Conservation (phyloP, 306 rosid species). For the Trichosanthes truncata region DNA sequence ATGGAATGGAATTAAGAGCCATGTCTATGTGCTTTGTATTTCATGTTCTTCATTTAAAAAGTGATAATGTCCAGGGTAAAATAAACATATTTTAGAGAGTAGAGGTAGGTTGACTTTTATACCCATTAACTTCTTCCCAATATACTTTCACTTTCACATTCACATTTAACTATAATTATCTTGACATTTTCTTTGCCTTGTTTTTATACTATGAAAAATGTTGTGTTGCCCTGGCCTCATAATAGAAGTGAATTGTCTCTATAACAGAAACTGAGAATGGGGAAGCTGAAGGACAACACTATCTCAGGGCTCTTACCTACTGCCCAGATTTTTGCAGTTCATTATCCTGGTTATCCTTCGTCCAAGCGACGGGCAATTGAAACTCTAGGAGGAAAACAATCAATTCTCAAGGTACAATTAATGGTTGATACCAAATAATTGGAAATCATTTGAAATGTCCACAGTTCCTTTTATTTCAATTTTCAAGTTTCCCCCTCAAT, state of each 20-base stretch:
- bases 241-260: background rate
- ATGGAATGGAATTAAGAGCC: too few relatives aligned
- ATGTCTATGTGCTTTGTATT: too few relatives aligned
- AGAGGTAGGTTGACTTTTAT: too few relatives aligned
- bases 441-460: background rate
- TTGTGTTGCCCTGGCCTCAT: background rate
- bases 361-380: slow-evolving; percentile 44
- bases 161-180: background rate
- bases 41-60: too few relatives aligned
- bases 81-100: too few relatives aligned
- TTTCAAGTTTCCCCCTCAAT: background rate
- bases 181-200: background rate
- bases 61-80: too few relatives aligned
- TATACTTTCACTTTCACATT: too few relatives aligned
- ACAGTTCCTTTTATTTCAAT: background rate
- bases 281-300: slow-evolving; percentile 48
- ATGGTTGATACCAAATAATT: background rate
- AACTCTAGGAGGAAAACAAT: slow-evolving; percentile 63
- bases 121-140: too few relatives aligned
- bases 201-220: background rate
- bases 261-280: slow-evolving; percentile 25
- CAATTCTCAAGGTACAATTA: slow-evolving; percentile 44
- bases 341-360: slow-evolving; percentile 73
- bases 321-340: slow-evolving; percentile 38
- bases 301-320: slow-evolving; percentile 52